Base-by-base conservation (phyloP, 139 green algal species). In the Picochlorum sp. region DNA sequence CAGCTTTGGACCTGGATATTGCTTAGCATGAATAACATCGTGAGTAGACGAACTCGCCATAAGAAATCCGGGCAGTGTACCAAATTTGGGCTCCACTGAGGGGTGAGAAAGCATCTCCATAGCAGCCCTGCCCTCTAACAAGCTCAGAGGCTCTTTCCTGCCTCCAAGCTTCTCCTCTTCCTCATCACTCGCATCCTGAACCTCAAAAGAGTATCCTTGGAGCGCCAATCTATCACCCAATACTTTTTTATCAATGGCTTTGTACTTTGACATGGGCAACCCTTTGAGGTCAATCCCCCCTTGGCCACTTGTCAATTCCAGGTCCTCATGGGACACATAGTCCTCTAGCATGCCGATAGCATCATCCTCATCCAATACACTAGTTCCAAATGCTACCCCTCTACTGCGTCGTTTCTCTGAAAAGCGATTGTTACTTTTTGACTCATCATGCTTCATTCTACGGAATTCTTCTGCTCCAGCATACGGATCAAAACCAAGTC, bases 401-500 rank as follows among this genome's bases (percentile, higher is more conserved):
- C 79, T 58, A 3, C 5, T 32, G 33, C 55, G 56, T n/a, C 22
- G 5, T 9, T 55, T n/a, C 22, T 33, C 49, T 0, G 7, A 9
- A 20, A 56, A 24, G 0, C 30, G 44, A 30, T 36, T 31, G 22
- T 20, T 24, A 59, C 50, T 45, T 45, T 41, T 22, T 51, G 52
- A 45, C 31, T 47, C 6, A 54, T 54, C 33, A 5, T 61, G 54
- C 67, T 84, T 88, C 4, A 64, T 59, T 6, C 31, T n/a, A 9
- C 85, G 64, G 61, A 97, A 95, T 47, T 92, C 87, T 55, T 89
- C 80, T 0, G 90, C 86, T 6, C 74, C 84, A 58, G 78, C 75
- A 68, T 88, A 97, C 0, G 90, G 87, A 67, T 97, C 88, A 68
- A 79, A 96, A 1, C 89, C 90, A n/a, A 97, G 54, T 31, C 90